Conservation (phyloP, 2,329 filamentous ascomycete species). For the Zymoseptoria ardabiliae region DNA sequence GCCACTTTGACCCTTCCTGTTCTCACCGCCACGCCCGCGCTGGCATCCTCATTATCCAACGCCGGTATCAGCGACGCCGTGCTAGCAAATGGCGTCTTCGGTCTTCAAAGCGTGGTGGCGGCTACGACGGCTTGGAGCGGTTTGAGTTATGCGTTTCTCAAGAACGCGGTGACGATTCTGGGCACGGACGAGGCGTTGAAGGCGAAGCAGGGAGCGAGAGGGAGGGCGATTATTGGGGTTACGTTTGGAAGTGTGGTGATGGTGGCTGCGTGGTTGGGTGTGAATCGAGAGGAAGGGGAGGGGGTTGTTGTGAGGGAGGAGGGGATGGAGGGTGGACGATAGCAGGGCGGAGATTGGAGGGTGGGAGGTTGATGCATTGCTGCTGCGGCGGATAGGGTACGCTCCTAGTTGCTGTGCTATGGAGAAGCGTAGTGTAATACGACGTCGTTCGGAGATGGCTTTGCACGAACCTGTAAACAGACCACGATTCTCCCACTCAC, state of each 20-base stretch:
- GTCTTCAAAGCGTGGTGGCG: constrained; percentile 70
- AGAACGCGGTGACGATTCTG: constrained; percentile 85
- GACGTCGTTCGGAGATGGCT: too few relatives aligned
- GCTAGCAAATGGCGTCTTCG: constrained; percentile 30
- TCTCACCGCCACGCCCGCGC: constrained; percentile 33
- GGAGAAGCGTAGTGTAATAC: too few relatives aligned
- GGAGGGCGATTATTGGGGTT: constrained; percentile 41
- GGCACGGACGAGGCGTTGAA: constrained; percentile 42
- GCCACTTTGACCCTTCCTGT: constrained; percentile 75
- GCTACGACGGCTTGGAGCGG: constrained; percentile 90
- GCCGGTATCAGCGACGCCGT: constrained; percentile 16
- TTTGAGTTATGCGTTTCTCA: constrained; percentile 81
- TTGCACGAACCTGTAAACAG: too few relatives aligned
- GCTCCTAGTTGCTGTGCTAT: too few relatives aligned
- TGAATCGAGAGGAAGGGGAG: not conserved
- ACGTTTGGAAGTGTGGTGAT: constrained; percentile 40
- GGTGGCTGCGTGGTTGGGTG: constrained; percentile 30
- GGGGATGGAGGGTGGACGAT: not conserved
- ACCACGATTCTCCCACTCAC: too few relatives aligned
- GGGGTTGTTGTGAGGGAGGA: not conserved
- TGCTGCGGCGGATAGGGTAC: too few relatives aligned
- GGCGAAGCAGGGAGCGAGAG: constrained; percentile 41
- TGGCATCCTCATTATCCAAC: constrained; percentile 19
- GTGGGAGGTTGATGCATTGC: too few relatives aligned
- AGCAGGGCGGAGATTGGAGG: too few relatives aligned